Evolutionary conservation across 305 asterid species (phyloP), one percentile per base, ranked within the genome.

Genomic region (Euphrasia arctica): DNA sequence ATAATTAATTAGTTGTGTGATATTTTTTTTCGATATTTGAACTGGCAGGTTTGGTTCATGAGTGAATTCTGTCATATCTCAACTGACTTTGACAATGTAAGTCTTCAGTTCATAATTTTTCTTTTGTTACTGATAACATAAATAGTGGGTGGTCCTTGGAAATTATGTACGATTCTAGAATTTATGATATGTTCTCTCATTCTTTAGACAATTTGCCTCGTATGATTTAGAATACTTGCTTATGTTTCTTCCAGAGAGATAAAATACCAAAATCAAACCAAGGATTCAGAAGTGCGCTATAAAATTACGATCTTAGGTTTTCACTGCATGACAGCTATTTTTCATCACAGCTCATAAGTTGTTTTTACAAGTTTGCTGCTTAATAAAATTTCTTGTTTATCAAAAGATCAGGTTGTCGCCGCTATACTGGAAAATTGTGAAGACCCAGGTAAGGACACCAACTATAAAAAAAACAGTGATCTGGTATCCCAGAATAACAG

Each of bases 11-110:
- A 31, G 51, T 36, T 49, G 10, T 56, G 45, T 66, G 64, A 60
- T 36, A 32, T 4, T 43, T 66, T 55, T 59, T 61, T 9, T 9
- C 2, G 45, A 69, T 45, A 14, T 71, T 75, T 74, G 68, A 58
- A 75, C 77, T 62, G 42, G 65, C 85, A 88, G 95, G 79, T 85
- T 60, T 88, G 94, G 95, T 83, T 88, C 79, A 85, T 83, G 95
- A 91, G 95, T 62, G 84, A 83, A 80, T 79, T 77, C 65, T 82
- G 83, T 72, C 93, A 85, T 73, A 80, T 85, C 71, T 82, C 91
- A 72, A 67, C 89, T 5, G 95, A 88, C 71, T 79, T 88, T 49
- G 95, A 82, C 69, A 82, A 72, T 77, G 95, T 88, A 82, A 85
- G 95, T 71, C 28, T 64, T 58, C 65, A 66, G 66, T 68, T 10